Conservation (phyloP, 257 asterid species). For the Solanum commersonii region DNA sequence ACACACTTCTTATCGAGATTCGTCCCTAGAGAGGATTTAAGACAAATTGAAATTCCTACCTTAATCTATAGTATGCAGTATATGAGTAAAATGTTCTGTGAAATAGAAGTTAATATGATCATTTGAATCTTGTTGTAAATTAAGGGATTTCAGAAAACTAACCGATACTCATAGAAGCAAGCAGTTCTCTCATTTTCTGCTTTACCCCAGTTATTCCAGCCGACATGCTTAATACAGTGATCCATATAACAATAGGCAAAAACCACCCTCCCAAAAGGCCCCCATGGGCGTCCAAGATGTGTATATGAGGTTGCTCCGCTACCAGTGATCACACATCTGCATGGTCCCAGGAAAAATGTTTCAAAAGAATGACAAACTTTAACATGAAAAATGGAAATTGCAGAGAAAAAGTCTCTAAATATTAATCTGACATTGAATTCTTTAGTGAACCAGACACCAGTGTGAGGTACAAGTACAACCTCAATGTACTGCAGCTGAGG, state of each 20-base stretch:
- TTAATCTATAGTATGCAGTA: not conserved
- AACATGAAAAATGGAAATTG: not conserved
- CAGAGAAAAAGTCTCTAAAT: not conserved
- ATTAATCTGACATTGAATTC: not conserved
- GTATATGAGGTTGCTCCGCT: slow-evolving; percentile 52
- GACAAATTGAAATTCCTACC: not conserved
- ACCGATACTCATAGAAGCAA: slow-evolving; percentile 96
- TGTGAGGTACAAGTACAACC: not conserved
- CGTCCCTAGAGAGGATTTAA: not conserved
- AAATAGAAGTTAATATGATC: not conserved
- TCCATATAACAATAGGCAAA: slow-evolving; percentile 73
- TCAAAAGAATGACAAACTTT: not conserved
- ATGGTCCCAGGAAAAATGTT: not conserved
- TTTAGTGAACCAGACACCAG: not conserved
- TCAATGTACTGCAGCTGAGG: not conserved
- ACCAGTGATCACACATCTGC: slow-evolving; percentile 93
- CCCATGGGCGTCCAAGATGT: slow-evolving; percentile 96
- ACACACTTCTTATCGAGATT: not conserved
- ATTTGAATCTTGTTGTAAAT: not conserved
- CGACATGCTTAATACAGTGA: slow-evolving; percentile 57
- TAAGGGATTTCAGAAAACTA: slow-evolving; percentile 3
- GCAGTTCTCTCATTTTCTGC: slow-evolving; percentile 84
- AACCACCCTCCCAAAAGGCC: slow-evolving; percentile 94
- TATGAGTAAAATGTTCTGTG: not conserved
- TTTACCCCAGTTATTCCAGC: slow-evolving; percentile 98